phyloP scores from a whole-genome alignment of 495 filamentous ascomycete species.

The Daldinia vernicosa region DNA sequence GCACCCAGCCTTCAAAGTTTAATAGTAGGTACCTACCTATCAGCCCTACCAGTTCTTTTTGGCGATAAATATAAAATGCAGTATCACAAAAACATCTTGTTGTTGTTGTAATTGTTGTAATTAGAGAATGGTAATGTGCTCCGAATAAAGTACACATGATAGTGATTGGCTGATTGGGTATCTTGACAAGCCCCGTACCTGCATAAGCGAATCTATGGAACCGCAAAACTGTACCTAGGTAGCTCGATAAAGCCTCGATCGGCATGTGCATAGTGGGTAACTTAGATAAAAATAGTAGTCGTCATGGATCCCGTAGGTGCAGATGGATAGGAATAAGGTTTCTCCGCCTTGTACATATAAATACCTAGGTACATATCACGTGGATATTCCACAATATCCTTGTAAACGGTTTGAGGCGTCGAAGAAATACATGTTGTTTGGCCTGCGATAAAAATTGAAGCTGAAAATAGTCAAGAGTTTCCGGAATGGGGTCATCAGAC shows the following conservation, averaged over 20 bases:
- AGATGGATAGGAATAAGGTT: not conserved
- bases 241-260: not conserved
- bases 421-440: not conserved
- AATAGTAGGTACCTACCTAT: not conserved
- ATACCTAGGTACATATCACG: too few relatives aligned
- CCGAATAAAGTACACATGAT: not conserved
- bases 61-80: not conserved
- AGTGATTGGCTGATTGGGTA: not conserved
- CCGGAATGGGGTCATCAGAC: constrained; percentile 20
- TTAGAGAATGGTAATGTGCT: not conserved
- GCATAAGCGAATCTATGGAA: constrained; percentile 20
- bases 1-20: too few relatives aligned
- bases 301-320: not conserved
- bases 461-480: not conserved
- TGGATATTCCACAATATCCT: not conserved
- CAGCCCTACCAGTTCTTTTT: not conserved
- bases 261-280: not conserved
- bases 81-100: not conserved
- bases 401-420: not conserved
- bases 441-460: not conserved
- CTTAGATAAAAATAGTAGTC: too few relatives aligned
- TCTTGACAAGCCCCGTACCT: constrained; percentile 21
- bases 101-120: too few relatives aligned
- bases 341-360: not conserved
- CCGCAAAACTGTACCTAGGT: not conserved